A percentile compares a stretch with the other conserved stretches of the same genome.
Conservation (phyloP, 2,329 filamentous ascomycete genomes). For the Penicillium freii region DNA sequence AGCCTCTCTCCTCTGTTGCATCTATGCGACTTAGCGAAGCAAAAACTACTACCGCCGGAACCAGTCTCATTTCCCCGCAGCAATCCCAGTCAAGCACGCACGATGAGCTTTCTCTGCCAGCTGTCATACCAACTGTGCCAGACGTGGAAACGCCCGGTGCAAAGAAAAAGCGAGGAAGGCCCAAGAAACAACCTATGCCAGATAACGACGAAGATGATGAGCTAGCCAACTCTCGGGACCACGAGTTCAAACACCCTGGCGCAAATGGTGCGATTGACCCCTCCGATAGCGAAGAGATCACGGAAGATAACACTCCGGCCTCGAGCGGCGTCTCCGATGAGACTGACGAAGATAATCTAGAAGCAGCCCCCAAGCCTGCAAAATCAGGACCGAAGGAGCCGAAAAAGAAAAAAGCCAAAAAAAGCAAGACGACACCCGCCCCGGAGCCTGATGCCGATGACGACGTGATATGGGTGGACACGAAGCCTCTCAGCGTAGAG, state of each 20-base stretch:
- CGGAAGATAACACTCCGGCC: slow-evolving; percentile 18
- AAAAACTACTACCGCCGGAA: slow-evolving; percentile 22
- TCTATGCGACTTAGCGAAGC: slow-evolving; percentile 26
- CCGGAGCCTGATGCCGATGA: slow-evolving; percentile 36
- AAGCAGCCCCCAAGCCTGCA: not conserved
- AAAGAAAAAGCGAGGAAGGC: slow-evolving; percentile 32
- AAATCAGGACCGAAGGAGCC: slow-evolving; percentile 24
- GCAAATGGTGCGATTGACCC: slow-evolving; percentile 9
- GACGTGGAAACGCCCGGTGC: slow-evolving; percentile 22
- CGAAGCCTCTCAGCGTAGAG: slow-evolving; percentile 19
- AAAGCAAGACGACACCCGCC: slow-evolving; percentile 43
- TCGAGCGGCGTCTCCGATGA: slow-evolving; percentile 2
- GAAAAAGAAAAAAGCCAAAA: slow-evolving; percentile 47
- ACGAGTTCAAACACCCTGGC: not conserved
- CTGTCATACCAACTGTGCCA: slow-evolving; percentile 17
- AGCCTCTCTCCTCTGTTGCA: slow-evolving; percentile 39
- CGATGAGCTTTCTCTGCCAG: slow-evolving; percentile 31
- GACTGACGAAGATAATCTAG: slow-evolving; percentile 7
- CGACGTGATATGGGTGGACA: slow-evolving; percentile 45
- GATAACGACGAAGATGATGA: slow-evolving; percentile 33
- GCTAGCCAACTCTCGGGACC: slow-evolving; percentile 17
- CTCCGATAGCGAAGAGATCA: slow-evolving; percentile 21
- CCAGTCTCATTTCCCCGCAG: slow-evolving; percentile 11
- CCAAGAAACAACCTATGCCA: slow-evolving; percentile 30
- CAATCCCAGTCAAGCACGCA: slow-evolving; percentile 23